Evolutionary conservation across 257 asterid genomes (phyloP).

Genomic region (Coffea eugenioides): DNA sequence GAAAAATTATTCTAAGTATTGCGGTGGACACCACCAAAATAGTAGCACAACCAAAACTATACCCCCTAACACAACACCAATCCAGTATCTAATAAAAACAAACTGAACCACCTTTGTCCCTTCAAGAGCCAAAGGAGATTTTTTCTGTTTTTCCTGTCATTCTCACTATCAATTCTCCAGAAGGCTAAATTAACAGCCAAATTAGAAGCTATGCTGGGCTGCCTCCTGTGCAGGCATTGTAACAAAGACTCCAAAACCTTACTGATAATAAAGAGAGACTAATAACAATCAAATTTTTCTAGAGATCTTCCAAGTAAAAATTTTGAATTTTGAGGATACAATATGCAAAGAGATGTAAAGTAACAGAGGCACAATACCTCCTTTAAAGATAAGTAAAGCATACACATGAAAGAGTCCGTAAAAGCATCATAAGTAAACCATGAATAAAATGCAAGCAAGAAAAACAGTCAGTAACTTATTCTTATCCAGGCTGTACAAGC

Average conservation of each 20-base stretch:
- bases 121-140: not conserved
- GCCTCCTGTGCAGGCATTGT: not conserved
- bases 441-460: not conserved
- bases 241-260: not conserved
- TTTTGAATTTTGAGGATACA: too few species aligned
- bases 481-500: not conserved
- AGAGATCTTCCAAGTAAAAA: not conserved
- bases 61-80: not conserved
- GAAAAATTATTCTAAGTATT: not conserved
- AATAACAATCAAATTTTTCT: not conserved
- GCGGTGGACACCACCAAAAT: not conserved
- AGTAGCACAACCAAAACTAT: not conserved
- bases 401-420: not conserved
- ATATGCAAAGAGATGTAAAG: not conserved
- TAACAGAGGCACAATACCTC: not conserved
- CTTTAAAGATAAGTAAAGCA: not conserved
- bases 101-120: not conserved
- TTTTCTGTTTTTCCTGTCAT: not conserved
- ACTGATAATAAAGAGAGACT: not conserved
- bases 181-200: not conserved
- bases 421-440: not conserved
- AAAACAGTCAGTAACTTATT: not conserved
- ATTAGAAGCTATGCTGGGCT: too few species aligned
- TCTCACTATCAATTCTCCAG: not conserved
- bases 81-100: not conserved